Evolutionary conservation across 176 grass and related monocot genomes (phyloP).

Genomic region (Hordeum marinum): DNA sequence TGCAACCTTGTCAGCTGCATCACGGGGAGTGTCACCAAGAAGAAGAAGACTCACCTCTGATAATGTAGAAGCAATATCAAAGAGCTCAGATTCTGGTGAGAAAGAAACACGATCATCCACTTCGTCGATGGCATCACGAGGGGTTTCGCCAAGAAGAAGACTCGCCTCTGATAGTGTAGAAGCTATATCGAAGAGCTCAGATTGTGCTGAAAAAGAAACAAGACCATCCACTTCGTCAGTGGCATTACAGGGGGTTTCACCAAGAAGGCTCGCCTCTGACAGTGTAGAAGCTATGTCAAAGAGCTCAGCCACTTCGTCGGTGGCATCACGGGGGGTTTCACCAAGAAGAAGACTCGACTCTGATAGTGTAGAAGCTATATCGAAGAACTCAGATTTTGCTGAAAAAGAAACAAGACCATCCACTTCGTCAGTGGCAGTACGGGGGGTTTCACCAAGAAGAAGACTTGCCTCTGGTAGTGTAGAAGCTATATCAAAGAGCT

Average conservation of each 20-base stretch:
- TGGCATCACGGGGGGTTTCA: slow-evolving; percentile 25
- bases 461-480: not conserved
- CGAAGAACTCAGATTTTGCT: slow-evolving; percentile 25
- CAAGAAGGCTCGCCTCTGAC: slow-evolving; percentile 17
- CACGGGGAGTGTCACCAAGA: slow-evolving; percentile 23
- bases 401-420: slow-evolving; percentile 3
- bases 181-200: not conserved
- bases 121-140: slow-evolving; percentile 1
- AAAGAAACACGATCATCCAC: not conserved
- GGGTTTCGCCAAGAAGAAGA: slow-evolving; percentile 19
- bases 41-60: slow-evolving; percentile 19
- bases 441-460: slow-evolving; percentile 20
- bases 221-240: slow-evolving; percentile 13
- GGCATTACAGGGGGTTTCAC: slow-evolving; percentile 19
- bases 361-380: slow-evolving; percentile 26
- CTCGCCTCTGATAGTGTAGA: not conserved
- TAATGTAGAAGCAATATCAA: slow-evolving; percentile 3
- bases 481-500: slow-evolving; percentile 5
- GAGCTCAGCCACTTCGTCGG: not conserved
- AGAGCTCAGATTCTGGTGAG: slow-evolving; percentile 8
- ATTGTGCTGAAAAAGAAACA: slow-evolving; percentile 25
- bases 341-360: slow-evolving; percentile 28
- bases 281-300: not conserved
- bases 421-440: not conserved
- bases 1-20: not conserved